Evolutionary conservation across 768 basidiomycete species (phyloP), one percentile per base, ranked within the genome.

Genomic region (Russula ochroleuca): DNA sequence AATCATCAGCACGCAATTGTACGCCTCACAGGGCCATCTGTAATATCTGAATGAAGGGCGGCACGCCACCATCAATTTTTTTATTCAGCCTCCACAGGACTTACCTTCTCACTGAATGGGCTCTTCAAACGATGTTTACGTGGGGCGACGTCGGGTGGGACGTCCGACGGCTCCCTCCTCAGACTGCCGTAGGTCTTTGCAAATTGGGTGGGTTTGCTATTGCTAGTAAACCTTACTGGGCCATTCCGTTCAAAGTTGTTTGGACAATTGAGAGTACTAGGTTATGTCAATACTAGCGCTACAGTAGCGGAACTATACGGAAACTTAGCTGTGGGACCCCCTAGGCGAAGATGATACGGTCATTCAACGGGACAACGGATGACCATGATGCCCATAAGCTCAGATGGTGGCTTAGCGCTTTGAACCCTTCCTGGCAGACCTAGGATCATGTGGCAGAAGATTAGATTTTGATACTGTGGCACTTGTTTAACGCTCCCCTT

Each of bases 351-450:
- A 4, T 8, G 17, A 9, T 31, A 17, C 59, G 50, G 50, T 7
- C 28, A 52, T 35, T 45, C n/a, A n/a, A n/a, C n/a, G n/a, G n/a
- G n/a, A n/a, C 41, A 41, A 52, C 43, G 21, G 21, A 51, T 60
- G 21, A 15, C 59, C 59, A 9, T 9, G 25, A 19, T 43, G 37
- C 37, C 37, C 37, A 8, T 8, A 13, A 13, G 37, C 10, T 38
- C 37, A 38, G 37, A 38, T 38, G 37, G 37, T 38, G 37, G 37
- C n/a, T n/a, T n/a, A n/a, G 37, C 37, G 37, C 37, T 8, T 11
- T 1, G 10, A 8, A 33, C 33, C 37, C 37, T 13, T 10, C 43
- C n/a, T 45, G 43, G 43, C n/a, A 19, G 19, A 17, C 8, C 0
- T 3, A 19, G 9, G 4, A 43, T 9, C 4, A 15, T 9, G 43